Evolutionary conservation across 1,139 yeast genomes (phyloP), one percentile per base, ranked within the genome.

Genomic region (Hemisphaericaspora subhashii): DNA sequence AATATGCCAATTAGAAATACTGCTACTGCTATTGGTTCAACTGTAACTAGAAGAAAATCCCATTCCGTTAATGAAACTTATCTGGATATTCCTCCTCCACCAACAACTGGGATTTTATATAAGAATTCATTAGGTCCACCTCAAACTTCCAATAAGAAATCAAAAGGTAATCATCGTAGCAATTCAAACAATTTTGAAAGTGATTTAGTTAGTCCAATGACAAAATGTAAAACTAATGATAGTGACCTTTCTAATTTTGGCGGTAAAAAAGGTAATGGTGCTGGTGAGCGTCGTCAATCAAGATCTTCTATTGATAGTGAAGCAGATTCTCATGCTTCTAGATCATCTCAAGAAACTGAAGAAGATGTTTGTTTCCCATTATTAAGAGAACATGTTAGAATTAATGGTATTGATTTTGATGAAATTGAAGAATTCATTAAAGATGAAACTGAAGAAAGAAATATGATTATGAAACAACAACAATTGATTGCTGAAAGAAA

Each of bases 301-400:
- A 53, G 64, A 33, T 57, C 71, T 2, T 64, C 72, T 4, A 62
- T 71, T 23, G 87, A 81, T 52, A 75, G 81, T 46, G 90, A 83
- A 47, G 76, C 74, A 10, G 85, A 78, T 51, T 83, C 90, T 2
- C 86, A 80, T 51, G 86, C 82, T 1, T 81, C 86, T 9, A 71
- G 88, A 47, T 76, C 81, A 16, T 81, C 88, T 2, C 88, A 84
- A 53, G 95, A 86, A 57, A 88, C 96, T 0, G 98, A 90, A 57
- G 97, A 90, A 58, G 98, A 92, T 74, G 98, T 92, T 33, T 92
- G 98, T 70, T 89, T 90, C 66, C 98, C 98, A 1, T 85, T 88
- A 87, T 71, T 81, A 37, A 81, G 87, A 16, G 87, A 83, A 51
- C 84, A 81, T 50, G 72, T 78, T 10, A 72, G 86, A 46, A 70